Evolutionary conservation across 805 yeast species (phyloP).

Genomic region (Blastobotrys muscicola): DNA sequence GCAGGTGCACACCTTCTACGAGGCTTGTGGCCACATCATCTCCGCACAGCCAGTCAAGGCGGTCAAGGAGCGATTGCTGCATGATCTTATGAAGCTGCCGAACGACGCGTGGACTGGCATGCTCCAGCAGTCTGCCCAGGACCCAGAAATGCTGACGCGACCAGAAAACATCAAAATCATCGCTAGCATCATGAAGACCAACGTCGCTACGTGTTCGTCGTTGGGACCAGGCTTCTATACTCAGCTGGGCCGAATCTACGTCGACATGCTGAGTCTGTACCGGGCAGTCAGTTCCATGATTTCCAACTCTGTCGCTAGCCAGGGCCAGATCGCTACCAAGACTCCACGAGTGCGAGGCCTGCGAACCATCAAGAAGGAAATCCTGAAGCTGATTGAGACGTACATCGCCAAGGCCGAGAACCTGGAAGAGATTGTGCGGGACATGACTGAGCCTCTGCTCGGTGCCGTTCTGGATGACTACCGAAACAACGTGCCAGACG

Average conservation of each 20-base stretch:
- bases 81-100: constrained; percentile 81
- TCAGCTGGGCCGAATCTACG: constrained; percentile 78
- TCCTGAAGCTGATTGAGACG: constrained; percentile 78
- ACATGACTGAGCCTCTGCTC: constrained; percentile 73
- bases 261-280: constrained; percentile 83
- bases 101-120: constrained; percentile 92
- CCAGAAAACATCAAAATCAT: constrained; percentile 82
- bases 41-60: constrained; percentile 71
- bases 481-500: constrained; percentile 81
- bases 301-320: constrained; percentile 64
- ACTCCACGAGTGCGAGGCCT: constrained; percentile 92
- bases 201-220: constrained; percentile 90
- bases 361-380: constrained; percentile 93
- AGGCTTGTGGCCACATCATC: constrained; percentile 91
- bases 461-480: constrained; percentile 85
- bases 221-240: constrained; percentile 86
- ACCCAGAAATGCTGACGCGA: constrained; percentile 68
- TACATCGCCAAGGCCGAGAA: constrained; percentile 83
- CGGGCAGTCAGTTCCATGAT: constrained; percentile 83
- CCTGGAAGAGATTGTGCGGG: constrained; percentile 71
- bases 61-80: constrained; percentile 59
- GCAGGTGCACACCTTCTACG: constrained; percentile 95
- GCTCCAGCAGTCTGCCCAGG: constrained; percentile 72
- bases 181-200: constrained; percentile 90
- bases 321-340: constrained; percentile 85